Evolutionary conservation across 176 grass and related monocot genomes (phyloP).

Genomic region (Carex parvula): DNA sequence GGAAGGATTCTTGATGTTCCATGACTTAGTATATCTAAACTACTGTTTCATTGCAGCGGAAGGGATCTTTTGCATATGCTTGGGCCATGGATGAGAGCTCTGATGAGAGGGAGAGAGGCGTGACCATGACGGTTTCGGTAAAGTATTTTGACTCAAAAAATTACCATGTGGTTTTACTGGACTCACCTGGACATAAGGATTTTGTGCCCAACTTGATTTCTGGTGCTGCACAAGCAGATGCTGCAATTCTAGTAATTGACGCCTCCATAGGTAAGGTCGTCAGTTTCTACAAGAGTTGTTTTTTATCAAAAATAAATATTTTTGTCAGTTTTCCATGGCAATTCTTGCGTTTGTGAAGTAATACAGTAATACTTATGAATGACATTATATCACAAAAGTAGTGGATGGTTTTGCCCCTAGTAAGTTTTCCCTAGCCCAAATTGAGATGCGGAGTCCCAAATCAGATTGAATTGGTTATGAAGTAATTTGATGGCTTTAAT

Average conservation of each 20-base stretch:
- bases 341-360: no score
- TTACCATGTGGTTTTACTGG: constrained; percentile 63
- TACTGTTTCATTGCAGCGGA: constrained; percentile 43
- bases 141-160: constrained; percentile 73
- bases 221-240: constrained; percentile 73
- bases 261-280: constrained; percentile 41
- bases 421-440: background rate
- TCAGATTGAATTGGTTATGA: background rate
- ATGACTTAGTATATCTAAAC: background rate
- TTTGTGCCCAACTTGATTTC: constrained; percentile 95
- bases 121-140: constrained; percentile 77
- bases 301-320: background rate
- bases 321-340: background rate
- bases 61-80: constrained; percentile 88
- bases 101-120: constrained; percentile 71
- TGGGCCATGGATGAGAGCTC: constrained; percentile 81
- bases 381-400: background rate
- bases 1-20: background rate
- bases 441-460: background rate
- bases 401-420: background rate
- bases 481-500: background rate
- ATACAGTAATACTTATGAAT: no score
- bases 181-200: constrained; percentile 88
- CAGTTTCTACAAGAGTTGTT: background rate
- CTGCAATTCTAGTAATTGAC: constrained; percentile 80